Conservation (phyloP, 768 basidiomycete genomes). For the Lentinula boryana region DNA sequence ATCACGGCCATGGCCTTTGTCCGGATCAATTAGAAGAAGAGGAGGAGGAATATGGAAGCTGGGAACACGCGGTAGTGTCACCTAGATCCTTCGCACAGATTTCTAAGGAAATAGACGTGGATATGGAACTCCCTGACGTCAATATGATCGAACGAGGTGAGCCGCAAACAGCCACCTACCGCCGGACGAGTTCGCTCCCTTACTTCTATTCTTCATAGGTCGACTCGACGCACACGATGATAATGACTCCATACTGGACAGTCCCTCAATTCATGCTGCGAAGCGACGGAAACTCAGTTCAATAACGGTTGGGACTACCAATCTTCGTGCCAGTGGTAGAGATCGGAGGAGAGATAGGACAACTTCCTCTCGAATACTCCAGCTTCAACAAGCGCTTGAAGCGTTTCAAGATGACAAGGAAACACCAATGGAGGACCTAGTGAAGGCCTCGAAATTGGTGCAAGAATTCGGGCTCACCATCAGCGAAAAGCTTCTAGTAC, state of each 20-base stretch:
- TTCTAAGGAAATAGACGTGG: slow-evolving; percentile 6
- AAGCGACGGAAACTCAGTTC: neutral
- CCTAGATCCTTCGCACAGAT: slow-evolving; percentile 7
- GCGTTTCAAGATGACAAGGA: slow-evolving; percentile 41
- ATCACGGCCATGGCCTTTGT: neutral
- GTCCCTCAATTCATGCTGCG: neutral
- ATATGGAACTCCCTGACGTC: slow-evolving; percentile 9
- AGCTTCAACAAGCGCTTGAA: slow-evolving; percentile 36
- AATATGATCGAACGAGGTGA: neutral
- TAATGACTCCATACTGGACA: neutral
- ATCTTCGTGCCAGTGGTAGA: neutral
- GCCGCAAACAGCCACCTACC: neutral
- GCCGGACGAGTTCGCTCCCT: neutral
- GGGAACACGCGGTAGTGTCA: slow-evolving; percentile 21
- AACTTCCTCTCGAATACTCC: slow-evolving; percentile 35
- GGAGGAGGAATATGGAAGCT: slow-evolving; percentile 19
- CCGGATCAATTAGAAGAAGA: slow-evolving; percentile 5
- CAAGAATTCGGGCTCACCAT: slow-evolving; percentile 34
- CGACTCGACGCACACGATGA: neutral
- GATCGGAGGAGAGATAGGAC: slow-evolving; percentile 25
- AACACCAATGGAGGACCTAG: slow-evolving; percentile 40
- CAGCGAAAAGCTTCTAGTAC: neutral
- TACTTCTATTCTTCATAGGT: neutral
- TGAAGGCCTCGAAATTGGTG: slow-evolving; percentile 38
- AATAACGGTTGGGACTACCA: neutral